These are phyloP conservation scores for Acacia concinna DNA, from an alignment of 331 rosid genomes.

Conservation along the genomic window DNA sequence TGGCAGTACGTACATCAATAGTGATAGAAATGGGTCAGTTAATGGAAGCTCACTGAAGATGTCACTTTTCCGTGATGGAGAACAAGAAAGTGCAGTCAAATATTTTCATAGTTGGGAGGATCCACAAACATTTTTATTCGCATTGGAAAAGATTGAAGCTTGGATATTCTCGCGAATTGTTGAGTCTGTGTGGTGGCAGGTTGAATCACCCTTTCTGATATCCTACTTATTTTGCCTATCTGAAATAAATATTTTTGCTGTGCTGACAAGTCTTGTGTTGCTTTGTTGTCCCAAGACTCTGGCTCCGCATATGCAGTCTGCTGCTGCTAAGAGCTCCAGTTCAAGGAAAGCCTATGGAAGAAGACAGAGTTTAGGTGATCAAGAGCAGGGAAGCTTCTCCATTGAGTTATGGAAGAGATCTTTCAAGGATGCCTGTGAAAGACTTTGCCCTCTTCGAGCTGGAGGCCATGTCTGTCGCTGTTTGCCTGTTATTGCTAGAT, in stretches of 20 bases:
- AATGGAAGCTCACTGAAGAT: constrained; percentile 4
- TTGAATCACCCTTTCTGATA: constrained; percentile 30
- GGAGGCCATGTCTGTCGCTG: constrained; percentile 85
- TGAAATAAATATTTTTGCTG: constrained; percentile 20
- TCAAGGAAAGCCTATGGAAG: constrained; percentile 54
- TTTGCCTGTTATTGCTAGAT: constrained; percentile 66
- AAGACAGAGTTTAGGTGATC: constrained; percentile 55
- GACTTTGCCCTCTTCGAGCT: constrained; percentile 88
- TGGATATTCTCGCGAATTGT: constrained; percentile 89
- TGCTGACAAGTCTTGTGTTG: constrained; percentile 35
- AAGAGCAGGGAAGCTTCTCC: constrained; percentile 74
- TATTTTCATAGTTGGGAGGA: constrained; percentile 53
- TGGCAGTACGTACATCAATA: constrained; percentile 25
- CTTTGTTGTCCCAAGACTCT: constrained; percentile 59
- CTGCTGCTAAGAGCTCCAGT: constrained; percentile 61
- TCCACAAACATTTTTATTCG: constrained; percentile 48
- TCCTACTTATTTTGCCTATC: constrained; percentile 21
- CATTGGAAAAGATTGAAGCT: constrained; percentile 78
- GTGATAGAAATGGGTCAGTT: constrained; percentile 24
- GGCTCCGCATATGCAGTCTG: constrained; percentile 89
- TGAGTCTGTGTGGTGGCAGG: constrained; percentile 99
- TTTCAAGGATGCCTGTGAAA: constrained; percentile 82
- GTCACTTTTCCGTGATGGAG: constrained; percentile 15
- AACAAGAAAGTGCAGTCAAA: constrained; percentile 39
- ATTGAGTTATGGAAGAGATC: constrained; percentile 83